A percentile compares a stretch with the other conserved stretches of the same genome.
Conservation (phyloP, 169 alveolate genomes). For the Plasmodium gallinaceum region DNA sequence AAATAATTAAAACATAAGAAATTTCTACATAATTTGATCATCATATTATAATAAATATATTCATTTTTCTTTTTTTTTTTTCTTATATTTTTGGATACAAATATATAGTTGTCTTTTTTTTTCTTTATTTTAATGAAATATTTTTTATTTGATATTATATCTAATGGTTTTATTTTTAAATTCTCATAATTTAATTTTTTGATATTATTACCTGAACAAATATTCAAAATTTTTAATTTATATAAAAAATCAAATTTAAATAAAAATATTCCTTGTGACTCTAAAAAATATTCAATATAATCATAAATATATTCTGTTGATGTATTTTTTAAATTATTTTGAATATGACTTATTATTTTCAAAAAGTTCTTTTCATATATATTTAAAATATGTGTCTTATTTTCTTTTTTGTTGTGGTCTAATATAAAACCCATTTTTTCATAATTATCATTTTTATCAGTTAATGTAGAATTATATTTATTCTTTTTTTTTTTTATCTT, state of each 20-base stretch:
- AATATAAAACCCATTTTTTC: neutral
- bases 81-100: neutral
- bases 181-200: neutral
- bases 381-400: neutral
- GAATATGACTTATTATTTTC: constrained; percentile 41
- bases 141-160: neutral
- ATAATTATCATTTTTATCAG: neutral
- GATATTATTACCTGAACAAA: neutral
- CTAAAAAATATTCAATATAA: constrained; percentile 27
- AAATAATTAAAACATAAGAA: constrained; percentile 46
- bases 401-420: neutral
- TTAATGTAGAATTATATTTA: neutral
- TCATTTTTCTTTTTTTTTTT: neutral
- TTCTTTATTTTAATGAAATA: neutral
- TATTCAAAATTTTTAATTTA: constrained; percentile 21
- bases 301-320: constrained; percentile 24
- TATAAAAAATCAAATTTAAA: constrained; percentile 29
- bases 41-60: constrained; percentile 27
- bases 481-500: neutral
- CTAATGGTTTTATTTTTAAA: neutral
- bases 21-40: constrained; percentile 56
- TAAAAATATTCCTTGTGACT: constrained; percentile 40
- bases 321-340: constrained; percentile 22
- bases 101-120: neutral
- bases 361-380: constrained; percentile 22